phyloP scores from a whole-genome alignment of 352 stramenopile species.

The Phytophthora gonapodyides region DNA sequence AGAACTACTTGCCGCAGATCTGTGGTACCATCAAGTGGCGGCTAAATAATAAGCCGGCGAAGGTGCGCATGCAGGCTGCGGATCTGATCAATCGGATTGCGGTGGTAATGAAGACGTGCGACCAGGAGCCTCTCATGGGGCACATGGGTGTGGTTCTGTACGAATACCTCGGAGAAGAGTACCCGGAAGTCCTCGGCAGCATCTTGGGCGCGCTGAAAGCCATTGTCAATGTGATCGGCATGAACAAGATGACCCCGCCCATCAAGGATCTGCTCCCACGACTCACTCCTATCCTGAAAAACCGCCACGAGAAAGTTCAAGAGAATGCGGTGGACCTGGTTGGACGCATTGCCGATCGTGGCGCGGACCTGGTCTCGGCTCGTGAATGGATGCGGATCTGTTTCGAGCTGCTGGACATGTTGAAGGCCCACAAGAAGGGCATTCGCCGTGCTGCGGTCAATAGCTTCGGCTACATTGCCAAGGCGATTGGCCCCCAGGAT shows the following conservation, averaged over 20 bases:
- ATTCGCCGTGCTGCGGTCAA: slow-evolving; percentile 98
- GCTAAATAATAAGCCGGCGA: slow-evolving; percentile 98
- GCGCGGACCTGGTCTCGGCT: slow-evolving; percentile 97
- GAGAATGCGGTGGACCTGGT: slow-evolving; percentile 99
- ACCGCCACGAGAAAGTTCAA: slow-evolving; percentile 99
- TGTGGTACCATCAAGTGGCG: slow-evolving; percentile 99
- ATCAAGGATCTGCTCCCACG: slow-evolving; percentile 99
- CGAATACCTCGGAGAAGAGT: slow-evolving; percentile 99
- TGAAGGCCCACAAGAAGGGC: slow-evolving; percentile 99
- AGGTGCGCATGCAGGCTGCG: slow-evolving; percentile 99
- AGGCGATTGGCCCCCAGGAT: slow-evolving; percentile 99
- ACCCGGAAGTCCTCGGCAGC: slow-evolving; percentile 98
- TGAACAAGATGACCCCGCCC: slow-evolving; percentile 99
- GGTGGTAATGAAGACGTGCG: slow-evolving; percentile 98
- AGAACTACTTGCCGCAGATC: slow-evolving; percentile 99
- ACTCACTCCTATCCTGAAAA: slow-evolving; percentile 99
- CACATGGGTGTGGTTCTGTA: slow-evolving; percentile 99
- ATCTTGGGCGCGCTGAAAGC: slow-evolving; percentile 98
- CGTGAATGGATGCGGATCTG: slow-evolving; percentile 99
- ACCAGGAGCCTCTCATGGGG: slow-evolving; percentile 98
- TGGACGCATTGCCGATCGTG: slow-evolving; percentile 97
- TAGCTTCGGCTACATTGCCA: slow-evolving; percentile 99
- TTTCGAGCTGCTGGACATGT: slow-evolving; percentile 99
- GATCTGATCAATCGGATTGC: slow-evolving; percentile 99
- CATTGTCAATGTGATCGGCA: slow-evolving; percentile 99